These are phyloP conservation scores for Novymonas esmeraldas DNA, from an alignment of 208 protist species.

Conservation along the genomic window DNA sequence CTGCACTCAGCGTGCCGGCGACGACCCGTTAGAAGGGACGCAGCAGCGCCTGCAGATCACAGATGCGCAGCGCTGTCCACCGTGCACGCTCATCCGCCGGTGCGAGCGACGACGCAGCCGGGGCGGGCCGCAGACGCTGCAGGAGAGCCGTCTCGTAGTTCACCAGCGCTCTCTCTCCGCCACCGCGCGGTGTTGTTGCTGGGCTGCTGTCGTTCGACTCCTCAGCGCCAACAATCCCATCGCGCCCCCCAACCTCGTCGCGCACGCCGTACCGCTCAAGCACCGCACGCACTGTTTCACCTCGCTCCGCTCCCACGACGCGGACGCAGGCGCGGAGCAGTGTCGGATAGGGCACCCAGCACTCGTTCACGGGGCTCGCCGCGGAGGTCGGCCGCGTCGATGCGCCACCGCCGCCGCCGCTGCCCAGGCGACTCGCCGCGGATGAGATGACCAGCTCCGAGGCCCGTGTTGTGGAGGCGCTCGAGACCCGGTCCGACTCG, in stretches of 20 bases:
- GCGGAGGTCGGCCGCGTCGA: background rate
- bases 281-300: background rate
- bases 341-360: slow-evolving; percentile 7
- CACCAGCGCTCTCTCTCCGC: background rate
- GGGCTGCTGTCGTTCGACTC: background rate
- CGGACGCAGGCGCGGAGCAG: slow-evolving; percentile 10
- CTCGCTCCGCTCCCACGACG: background rate
- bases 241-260: background rate
- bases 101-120: background rate
- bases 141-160: background rate
- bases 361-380: background rate
- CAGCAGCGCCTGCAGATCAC: background rate
- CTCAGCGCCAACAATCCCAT: background rate
- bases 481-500: background rate
- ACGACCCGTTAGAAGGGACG: background rate
- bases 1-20: too few species aligned
- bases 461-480: too few species aligned
- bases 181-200: too few species aligned
- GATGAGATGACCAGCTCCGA: too few species aligned
- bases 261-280: slow-evolving; percentile 8
- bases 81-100: background rate
- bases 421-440: too few species aligned
- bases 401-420: background rate
- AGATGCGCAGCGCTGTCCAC: background rate
- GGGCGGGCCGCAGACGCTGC: background rate